phyloP scores from a whole-genome alignment of 2,329 filamentous ascomycete genomes.

The Harringtonia aguacate region DNA sequence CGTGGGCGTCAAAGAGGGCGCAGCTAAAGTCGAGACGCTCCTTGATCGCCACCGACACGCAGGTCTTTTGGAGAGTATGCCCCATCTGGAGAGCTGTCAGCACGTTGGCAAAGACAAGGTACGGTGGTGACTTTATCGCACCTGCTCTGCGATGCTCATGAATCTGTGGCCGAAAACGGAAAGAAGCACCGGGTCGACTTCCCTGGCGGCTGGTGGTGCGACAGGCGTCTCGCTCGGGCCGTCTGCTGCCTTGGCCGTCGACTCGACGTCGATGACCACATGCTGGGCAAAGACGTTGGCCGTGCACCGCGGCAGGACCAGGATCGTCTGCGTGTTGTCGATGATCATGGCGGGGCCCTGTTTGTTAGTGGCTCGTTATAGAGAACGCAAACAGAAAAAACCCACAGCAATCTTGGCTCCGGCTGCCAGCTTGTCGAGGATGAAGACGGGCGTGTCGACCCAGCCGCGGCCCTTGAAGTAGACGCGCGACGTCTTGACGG shows the following conservation, averaged over 20 bases:
- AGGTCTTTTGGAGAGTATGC: conserved; percentile 66
- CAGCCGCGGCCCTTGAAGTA: too few species aligned
- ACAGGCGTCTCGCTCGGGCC: too few species aligned
- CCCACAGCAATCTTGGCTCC: conserved; percentile 68
- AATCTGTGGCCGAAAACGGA: conserved; percentile 74
- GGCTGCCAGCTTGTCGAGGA: conserved; percentile 57
- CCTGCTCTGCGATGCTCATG: conserved; percentile 80
- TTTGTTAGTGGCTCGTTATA: too few species aligned
- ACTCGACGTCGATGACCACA: conserved; percentile 62
- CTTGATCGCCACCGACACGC: conserved; percentile 71
- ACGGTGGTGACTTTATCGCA: too few species aligned
- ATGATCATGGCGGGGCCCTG: conserved; percentile 76
- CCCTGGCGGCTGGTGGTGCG: too few species aligned
- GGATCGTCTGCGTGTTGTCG: conserved; percentile 82
- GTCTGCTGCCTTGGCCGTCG: conserved; percentile 18
- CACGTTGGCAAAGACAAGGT: too few species aligned
- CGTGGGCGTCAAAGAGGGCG: conserved; percentile 64
- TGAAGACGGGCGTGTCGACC: too few species aligned
- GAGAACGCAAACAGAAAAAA: too few species aligned
- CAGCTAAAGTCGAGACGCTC: conserved; percentile 77
- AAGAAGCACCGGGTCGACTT: conserved; percentile 65
- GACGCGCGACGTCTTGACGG: too few species aligned
- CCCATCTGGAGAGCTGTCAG: too few species aligned
- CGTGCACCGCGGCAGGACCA: conserved; percentile 67
- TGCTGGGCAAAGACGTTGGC: conserved; percentile 75